These are phyloP conservation scores for Tetratostichococcus sp. DNA, from an alignment of 139 green algal species.

Conservation along the genomic window DNA sequence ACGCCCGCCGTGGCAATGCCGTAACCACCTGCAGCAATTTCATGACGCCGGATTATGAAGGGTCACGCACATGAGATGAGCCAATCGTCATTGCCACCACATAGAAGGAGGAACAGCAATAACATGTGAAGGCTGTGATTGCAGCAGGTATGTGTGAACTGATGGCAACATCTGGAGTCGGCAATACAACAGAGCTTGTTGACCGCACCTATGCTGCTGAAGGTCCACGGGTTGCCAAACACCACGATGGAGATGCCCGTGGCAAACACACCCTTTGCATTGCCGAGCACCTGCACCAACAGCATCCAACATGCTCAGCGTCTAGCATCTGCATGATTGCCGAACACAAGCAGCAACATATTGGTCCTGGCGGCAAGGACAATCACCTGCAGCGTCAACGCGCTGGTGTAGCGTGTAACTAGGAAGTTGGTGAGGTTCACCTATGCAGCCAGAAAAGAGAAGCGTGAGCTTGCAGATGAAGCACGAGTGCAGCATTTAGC, in stretches of 20 bases:
- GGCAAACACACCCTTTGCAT: conserved; percentile 93
- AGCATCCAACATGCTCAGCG: no score
- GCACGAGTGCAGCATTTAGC: conserved; percentile 37
- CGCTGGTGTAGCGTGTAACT: conserved; percentile 90
- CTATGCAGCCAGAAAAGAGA: not conserved
- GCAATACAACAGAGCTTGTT: no score
- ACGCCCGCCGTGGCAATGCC: not conserved
- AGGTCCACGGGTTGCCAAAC: conserved; percentile 71
- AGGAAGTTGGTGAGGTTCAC: conserved; percentile 97
- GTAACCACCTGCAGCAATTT: not conserved
- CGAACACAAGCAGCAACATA: no score
- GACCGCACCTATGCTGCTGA: not conserved
- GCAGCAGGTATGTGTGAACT: no score
- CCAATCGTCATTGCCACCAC: no score
- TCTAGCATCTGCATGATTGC: no score
- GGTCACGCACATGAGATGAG: no score
- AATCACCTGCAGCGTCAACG: conserved; percentile 43
- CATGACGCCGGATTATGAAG: no score
- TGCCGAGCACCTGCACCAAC: conserved; percentile 82
- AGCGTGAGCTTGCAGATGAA: conserved; percentile 21
- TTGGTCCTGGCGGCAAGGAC: no score
- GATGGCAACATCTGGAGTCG: no score
- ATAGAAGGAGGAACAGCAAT: no score
- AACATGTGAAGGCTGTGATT: no score
- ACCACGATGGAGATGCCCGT: conserved; percentile 74